Evolutionary conservation across 441 rosid genomes (phyloP).

Genomic region (Erysimum cheiri): DNA sequence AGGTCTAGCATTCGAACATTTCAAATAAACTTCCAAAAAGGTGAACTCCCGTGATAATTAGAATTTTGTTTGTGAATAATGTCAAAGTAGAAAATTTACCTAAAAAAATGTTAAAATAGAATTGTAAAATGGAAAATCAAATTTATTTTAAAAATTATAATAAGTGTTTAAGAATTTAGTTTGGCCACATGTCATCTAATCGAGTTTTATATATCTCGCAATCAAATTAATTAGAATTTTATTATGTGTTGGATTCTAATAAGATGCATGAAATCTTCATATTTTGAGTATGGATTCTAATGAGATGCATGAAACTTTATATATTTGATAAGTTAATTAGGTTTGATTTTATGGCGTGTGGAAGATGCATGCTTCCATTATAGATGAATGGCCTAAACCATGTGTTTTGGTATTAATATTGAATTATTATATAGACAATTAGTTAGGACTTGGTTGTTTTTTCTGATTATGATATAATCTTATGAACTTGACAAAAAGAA

Average conservation of each 20-base stretch:
- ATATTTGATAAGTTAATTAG: conserved; percentile 8
- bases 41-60: background rate
- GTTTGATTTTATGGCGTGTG: conserved; percentile 23
- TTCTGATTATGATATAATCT: conserved; percentile 9
- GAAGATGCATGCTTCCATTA: conserved; percentile 28
- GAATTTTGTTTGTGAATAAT: background rate
- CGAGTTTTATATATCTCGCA: background rate
- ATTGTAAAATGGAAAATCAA: no score
- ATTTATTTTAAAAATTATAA: no score
- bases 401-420: background rate
- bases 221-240: background rate
- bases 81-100: background rate
- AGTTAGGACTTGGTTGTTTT: conserved; percentile 18
- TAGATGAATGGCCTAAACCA: conserved; percentile 12
- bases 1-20: no score
- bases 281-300: background rate
- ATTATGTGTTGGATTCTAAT: background rate
- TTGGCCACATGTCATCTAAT: background rate
- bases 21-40: background rate
- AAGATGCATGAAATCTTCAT: background rate
- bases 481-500: background rate
- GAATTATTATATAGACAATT: background rate
- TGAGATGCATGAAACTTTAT: background rate
- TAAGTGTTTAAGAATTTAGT: background rate
- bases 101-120: background rate